A percentile compares a stretch with the other conserved stretches of the same genome.
phyloP scores from a whole-genome alignment of 2,329 filamentous ascomycete genomes.

The Hypoxylon sp. region DNA sequence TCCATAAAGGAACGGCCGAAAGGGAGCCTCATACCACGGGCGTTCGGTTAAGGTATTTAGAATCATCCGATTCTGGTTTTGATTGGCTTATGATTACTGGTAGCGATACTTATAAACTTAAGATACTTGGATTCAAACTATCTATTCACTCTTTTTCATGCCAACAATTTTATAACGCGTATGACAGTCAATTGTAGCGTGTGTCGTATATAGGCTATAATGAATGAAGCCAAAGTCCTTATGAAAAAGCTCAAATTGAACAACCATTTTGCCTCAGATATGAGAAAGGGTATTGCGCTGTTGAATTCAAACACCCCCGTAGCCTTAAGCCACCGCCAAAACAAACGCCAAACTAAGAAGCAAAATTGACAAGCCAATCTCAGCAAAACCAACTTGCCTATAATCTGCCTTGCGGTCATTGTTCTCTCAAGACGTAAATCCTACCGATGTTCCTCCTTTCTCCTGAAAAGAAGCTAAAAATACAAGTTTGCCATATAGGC shows the following conservation, averaged over 20 bases:
- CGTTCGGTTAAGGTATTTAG: slow-evolving; percentile 21
- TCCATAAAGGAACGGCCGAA: slow-evolving; percentile 1
- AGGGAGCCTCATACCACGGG: slow-evolving; percentile 18
- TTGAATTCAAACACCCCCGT: slow-evolving; percentile 18
- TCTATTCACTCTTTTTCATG: not conserved
- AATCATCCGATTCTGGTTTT: slow-evolving; percentile 4
- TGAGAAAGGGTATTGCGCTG: slow-evolving; percentile 37
- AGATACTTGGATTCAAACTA: not conserved
- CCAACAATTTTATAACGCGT: not conserved
- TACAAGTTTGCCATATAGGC: not conserved
- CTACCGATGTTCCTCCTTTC: not conserved
- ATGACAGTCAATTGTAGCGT: not conserved
- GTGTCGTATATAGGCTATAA: not conserved
- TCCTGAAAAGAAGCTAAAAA: not conserved
- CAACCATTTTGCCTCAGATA: not conserved
- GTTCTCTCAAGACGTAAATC: not conserved
- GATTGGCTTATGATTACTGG: not conserved
- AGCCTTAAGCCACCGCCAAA: slow-evolving; percentile 4
- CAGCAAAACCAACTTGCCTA: slow-evolving; percentile 1
- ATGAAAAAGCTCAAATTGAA: slow-evolving; percentile 7
- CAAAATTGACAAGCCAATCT: slow-evolving; percentile 9
- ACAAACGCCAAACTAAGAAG: slow-evolving; percentile 23
- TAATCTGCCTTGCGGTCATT: slow-evolving; percentile 17
- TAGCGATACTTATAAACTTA: slow-evolving; percentile 4
- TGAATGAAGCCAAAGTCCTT: not conserved